These are phyloP conservation scores for Neodidymelliopsis sp. DNA, from an alignment of 2,329 filamentous ascomycete species.

Conservation along the genomic window DNA sequence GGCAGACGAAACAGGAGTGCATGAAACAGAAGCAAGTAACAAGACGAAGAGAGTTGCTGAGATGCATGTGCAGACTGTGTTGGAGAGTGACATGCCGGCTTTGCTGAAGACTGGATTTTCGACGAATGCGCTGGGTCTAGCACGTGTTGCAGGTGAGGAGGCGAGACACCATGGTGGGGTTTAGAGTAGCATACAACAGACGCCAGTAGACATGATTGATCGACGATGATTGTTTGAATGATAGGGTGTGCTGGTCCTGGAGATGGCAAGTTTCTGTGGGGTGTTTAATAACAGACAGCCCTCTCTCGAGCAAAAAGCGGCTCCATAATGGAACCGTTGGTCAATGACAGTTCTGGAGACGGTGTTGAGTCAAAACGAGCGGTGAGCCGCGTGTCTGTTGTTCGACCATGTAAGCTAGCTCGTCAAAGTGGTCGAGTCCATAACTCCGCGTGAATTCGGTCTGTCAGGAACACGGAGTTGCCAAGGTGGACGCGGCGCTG, in stretches of 20 bases:
- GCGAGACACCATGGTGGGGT: neutral
- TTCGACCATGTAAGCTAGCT: constrained; percentile 10
- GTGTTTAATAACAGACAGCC: too few relatives aligned
- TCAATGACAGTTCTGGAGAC: too few relatives aligned
- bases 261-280: too few relatives aligned
- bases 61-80: neutral
- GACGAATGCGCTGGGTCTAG: neutral
- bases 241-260: neutral
- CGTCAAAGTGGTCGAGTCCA: constrained; percentile 1
- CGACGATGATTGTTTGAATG: neutral
- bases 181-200: neutral
- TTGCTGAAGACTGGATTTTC: neutral
- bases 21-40: neutral
- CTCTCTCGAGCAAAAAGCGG: too few relatives aligned
- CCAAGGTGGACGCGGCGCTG: constrained; percentile 27
- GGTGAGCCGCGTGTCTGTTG: constrained; percentile 1
- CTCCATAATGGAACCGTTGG: too few relatives aligned
- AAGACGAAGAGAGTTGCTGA: neutral
- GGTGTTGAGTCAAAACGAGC: constrained; percentile 2
- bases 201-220: neutral
- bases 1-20: neutral
- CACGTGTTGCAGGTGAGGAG: neutral
- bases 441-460: neutral
- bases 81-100: neutral
- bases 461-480: constrained; percentile 10